A percentile compares a stretch with the other conserved stretches of the same genome.
Conservation (phyloP, 1,284 basidiomycete species). For the Trichosporon inkin region DNA sequence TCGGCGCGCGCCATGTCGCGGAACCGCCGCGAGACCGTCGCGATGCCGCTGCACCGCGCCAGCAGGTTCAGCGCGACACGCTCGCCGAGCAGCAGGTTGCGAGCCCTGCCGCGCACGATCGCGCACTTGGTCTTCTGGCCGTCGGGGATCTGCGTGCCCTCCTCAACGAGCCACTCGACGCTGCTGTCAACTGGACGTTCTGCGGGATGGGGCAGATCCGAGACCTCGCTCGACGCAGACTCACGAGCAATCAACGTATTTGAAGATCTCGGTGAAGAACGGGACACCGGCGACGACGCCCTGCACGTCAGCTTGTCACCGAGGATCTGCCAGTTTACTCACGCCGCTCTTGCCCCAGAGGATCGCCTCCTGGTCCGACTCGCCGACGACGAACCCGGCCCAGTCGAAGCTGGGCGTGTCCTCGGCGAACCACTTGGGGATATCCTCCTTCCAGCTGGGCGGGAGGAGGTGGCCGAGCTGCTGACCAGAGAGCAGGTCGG, state of each 20-base stretch:
- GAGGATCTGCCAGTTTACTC: constrained; percentile 14
- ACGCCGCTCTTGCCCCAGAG: constrained; percentile 67
- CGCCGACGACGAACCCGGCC: constrained; percentile 95
- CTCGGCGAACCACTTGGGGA: constrained; percentile 81
- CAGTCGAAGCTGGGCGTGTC: constrained; percentile 97
- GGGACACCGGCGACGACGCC: constrained; percentile 92
- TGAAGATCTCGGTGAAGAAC: constrained; percentile 92
- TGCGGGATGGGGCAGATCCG: no score
- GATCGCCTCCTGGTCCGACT: constrained; percentile 77
- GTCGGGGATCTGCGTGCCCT: constrained; percentile 77
- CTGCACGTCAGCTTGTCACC: constrained; percentile 28
- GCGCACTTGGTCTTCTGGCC: constrained; percentile 70
- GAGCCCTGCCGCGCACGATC: constrained; percentile 81
- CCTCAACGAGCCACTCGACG: constrained; percentile 86
- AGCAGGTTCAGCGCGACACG: constrained; percentile 90
- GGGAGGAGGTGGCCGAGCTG: constrained; percentile 66
- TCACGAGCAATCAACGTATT: constrained; percentile 81
- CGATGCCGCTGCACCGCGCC: constrained; percentile 93
- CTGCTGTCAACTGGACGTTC: constrained; percentile 55
- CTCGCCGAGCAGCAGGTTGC: constrained; percentile 88
- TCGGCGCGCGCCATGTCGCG: constrained; percentile 71
- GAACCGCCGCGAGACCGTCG: constrained; percentile 78
- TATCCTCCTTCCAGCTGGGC: constrained; percentile 80
- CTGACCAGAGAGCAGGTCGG: constrained; percentile 35
- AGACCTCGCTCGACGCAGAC: no score